Evolutionary conservation across 148 eudicot genomes (phyloP).

Genomic region (Vaccinium macrocarpon): DNA sequence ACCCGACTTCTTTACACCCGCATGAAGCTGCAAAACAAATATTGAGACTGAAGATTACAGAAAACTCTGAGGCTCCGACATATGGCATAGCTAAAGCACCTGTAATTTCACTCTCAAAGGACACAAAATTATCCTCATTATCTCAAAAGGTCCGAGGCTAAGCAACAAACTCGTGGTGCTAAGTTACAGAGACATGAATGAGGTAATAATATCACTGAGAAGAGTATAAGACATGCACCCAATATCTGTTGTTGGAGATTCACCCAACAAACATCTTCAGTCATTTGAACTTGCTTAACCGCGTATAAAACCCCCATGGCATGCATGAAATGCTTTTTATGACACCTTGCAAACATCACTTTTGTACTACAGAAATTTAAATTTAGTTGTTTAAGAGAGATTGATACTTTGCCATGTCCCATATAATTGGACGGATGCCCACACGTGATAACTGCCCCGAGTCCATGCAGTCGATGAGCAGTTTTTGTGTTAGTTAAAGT

Average conservation of each 20-base stretch:
- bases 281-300: background rate
- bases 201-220: background rate
- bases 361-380: background rate
- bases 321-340: background rate
- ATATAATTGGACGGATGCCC: background rate
- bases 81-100: background rate
- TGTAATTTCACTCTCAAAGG: background rate
- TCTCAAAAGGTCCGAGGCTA: background rate
- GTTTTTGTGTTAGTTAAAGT: background rate
- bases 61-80: background rate
- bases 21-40: constrained; percentile 64
- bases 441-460: background rate
- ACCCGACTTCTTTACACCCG: constrained; percentile 94
- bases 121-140: background rate
- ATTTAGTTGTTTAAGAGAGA: background rate
- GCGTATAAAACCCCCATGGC: background rate
- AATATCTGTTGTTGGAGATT: background rate
- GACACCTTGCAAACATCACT: background rate
- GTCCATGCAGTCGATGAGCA: background rate
- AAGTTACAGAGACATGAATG: background rate
- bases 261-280: background rate
- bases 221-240: background rate
- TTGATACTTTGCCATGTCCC: too few species aligned
- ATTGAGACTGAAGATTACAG: background rate
- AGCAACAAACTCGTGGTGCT: background rate